These are phyloP conservation scores for Neonectria hederae DNA, from an alignment of 2,329 filamentous ascomycete species.

Conservation along the genomic window DNA sequence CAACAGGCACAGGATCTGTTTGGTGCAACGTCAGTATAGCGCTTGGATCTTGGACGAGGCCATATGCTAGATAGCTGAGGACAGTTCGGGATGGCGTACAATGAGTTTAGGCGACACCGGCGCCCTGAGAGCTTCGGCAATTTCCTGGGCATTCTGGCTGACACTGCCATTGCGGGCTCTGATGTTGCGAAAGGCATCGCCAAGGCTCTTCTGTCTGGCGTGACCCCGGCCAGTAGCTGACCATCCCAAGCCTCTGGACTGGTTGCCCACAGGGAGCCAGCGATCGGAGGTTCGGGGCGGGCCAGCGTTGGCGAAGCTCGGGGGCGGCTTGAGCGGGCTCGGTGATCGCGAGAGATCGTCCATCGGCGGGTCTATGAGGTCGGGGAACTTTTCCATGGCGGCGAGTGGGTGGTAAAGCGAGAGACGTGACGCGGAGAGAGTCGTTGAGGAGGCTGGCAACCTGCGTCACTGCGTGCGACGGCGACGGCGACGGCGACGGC, in stretches of 20 bases:
- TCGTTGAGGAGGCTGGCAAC: conserved; percentile 4
- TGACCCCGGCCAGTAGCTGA: conserved; percentile 60
- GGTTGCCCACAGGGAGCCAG: conserved; percentile 37
- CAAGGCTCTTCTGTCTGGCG: conserved; percentile 83
- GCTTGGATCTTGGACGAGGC: conserved; percentile 22
- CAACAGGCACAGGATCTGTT: conserved; percentile 81
- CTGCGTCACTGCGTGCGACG: conserved; percentile 9
- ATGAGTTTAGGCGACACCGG: conserved; percentile 89
- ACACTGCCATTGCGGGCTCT: conserved; percentile 84
- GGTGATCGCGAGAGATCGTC: conserved; percentile 41
- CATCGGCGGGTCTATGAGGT: conserved; percentile 57
- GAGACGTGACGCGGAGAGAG: not conserved
- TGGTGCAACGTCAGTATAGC: conserved; percentile 43
- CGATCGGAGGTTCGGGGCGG: conserved; percentile 43
- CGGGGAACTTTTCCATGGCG: conserved; percentile 67
- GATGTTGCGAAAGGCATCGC: conserved; percentile 87
- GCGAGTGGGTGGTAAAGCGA: not conserved
- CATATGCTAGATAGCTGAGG: not conserved
- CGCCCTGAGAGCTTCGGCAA: conserved; percentile 89
- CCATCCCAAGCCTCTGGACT: conserved; percentile 36
- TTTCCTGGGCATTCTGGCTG: conserved; percentile 91
- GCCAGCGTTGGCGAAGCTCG: conserved; percentile 42
- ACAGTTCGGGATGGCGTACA: conserved; percentile 60
- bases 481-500: not conserved
- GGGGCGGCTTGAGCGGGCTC: conserved; percentile 41